Base-by-base conservation (phyloP, 1,284 basidiomycete genomes). In the Omphalotus olearius region DNA sequence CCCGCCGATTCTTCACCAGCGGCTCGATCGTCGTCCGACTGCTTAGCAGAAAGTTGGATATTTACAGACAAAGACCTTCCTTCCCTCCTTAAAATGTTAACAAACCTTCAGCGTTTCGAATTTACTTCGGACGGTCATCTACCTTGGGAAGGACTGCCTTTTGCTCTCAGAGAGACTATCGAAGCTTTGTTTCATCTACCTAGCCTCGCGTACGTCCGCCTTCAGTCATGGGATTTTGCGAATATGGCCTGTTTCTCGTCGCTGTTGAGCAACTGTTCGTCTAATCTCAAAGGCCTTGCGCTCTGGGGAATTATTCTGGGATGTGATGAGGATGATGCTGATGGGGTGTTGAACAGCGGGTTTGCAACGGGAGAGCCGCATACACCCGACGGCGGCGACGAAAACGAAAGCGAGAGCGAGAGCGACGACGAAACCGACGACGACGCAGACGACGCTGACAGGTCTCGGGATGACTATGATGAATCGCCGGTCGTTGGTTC, bases 191-290 rank as follows among this genome's bases (percentile, higher is more conserved):
- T 73, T 20, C 60, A 63, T 0, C 54, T 64, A 1, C 63, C 64
- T 0, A 63, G 67, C 4, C 62, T 74, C 23, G 64, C 60, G 5
- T 71, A 69, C 47, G 53, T 74, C 18, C 66, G 69, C 11, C 61
- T 74, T 13, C 65, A 69, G 38, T 66, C 64, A 3, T 74, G 70
- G 69, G 60, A 65, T 3, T 73, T 74, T 54, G 62, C 65, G 14
- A 65, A 62, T 56, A 63, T 67, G 49, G 52, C 57, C 11, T 64
- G 66, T 9, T 64, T 74, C 43, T 59, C 66, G 1, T 46, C 56
- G 7, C 57, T 71, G 40, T 58, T 73, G 10, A 61, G 64, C 9
- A 63, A 62, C 20, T 50, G 25, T 36, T 67, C 64, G 35, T 59
- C 58, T 18, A 63, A 64, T 42, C 63, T 74, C 17, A 67, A 65